Evolutionary conservation across 768 basidiomycete species (phyloP).

Genomic region (Xanthoconium stramineum): DNA sequence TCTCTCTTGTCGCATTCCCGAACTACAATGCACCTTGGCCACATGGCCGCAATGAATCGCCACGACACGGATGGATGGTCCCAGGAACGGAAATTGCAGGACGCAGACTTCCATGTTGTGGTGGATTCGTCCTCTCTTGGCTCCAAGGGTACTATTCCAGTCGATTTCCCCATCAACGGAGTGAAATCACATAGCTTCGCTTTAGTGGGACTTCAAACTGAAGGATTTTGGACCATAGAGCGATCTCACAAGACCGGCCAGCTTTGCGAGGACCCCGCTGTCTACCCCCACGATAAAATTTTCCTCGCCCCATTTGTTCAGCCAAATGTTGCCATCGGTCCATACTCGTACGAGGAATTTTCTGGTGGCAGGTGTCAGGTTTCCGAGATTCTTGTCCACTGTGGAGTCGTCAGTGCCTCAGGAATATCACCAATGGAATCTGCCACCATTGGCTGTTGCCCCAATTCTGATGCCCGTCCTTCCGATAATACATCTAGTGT

Average conservation of each 20-base stretch:
- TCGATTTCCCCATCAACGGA: background rate
- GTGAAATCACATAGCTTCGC: background rate
- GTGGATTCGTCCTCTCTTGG: slow-evolving; percentile 9
- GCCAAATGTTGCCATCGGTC: background rate
- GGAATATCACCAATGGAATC: background rate
- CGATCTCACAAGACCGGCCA: background rate
- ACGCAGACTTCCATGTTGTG: slow-evolving; percentile 9
- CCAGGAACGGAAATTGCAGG: slow-evolving; percentile 4
- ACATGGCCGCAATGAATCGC: slow-evolving; percentile 19
- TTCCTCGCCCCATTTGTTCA: slow-evolving; percentile 2
- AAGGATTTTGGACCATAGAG: background rate
- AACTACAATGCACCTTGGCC: slow-evolving; percentile 9
- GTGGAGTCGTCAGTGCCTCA: slow-evolving; percentile 14
- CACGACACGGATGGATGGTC: slow-evolving; percentile 30
- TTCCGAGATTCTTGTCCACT: slow-evolving; percentile 20
- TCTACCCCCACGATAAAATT: background rate
- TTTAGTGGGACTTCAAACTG: slow-evolving; percentile 5
- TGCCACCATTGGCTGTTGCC: background rate
- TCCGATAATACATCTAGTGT: background rate
- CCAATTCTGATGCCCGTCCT: background rate
- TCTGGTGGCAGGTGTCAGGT: slow-evolving; percentile 17
- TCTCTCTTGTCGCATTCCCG: slow-evolving; percentile 7
- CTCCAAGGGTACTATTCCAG: slow-evolving; percentile 1
- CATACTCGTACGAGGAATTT: slow-evolving; percentile 3
- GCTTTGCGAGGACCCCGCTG: background rate